Base-by-base conservation (phyloP, 345 rosid species). In the Combretum micranthum region DNA sequence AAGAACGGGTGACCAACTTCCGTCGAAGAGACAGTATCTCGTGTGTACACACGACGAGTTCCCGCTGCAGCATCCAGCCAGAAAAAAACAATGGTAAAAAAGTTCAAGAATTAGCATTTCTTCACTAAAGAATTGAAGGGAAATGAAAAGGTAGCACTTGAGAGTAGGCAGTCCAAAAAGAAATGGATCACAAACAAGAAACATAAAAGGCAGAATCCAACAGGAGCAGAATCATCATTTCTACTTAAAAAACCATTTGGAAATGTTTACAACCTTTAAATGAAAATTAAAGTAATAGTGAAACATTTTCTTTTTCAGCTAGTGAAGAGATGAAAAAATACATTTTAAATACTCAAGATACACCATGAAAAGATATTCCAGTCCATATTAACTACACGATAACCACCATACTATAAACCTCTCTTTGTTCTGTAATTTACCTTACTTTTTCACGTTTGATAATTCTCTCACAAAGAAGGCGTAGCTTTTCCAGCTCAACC, bases 401-500 rank as follows among this genome's bases (percentile, higher is more conserved):
- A 15, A 50, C 13, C 26, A 20, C 9, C 15, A 17, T 13, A 23
- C 11, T 42, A 12, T 22, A 14, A 13, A 20, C 55, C 22, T 10
- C 3, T 20, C 15, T 25, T 22, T 50, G 5, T 32, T 57, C 17
- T 8, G 59, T 16, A 18, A 22, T 21, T 53, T 77, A 89, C 99
- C 91, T 93, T 94, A 87, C 62, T 66, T 87, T 89, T 64, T 94
- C 99, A 65, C 99, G 90, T 79, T 80, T 94, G 69, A 82, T 72
- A 39, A 90, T 83, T 74, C 99, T 81, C 69, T 94, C 99, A 64
- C 99, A 90, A 42, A 93, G 83, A 77, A 90, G 96, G 32, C 99
- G 97, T 59, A 94, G 61, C 64, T 90, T 79, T 75, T 93, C 99
- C 53, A 93, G 72, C 70, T 90, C 88, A 72, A 90, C 96, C 97